Percentiles rank a stretch among this genome's conserved stretches.
Conservation (phyloP, 257 asterid genomes). For the Primulina huaijiensis region DNA sequence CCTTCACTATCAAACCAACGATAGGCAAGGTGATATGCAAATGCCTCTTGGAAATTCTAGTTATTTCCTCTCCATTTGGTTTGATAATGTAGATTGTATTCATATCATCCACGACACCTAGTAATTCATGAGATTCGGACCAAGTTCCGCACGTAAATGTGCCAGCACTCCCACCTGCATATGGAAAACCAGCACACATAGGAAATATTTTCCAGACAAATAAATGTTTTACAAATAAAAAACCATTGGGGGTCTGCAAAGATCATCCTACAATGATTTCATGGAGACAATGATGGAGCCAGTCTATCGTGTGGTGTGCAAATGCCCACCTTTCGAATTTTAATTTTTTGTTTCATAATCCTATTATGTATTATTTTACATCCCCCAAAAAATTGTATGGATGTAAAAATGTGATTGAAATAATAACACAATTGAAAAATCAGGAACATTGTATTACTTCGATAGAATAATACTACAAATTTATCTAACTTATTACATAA, state of each 20-base stretch:
- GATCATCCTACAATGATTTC: slow-evolving; percentile 1
- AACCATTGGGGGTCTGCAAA: slow-evolving; percentile 10
- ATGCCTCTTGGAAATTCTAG: slow-evolving; percentile 67
- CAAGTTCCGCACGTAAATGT: slow-evolving; percentile 71
- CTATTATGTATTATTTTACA: too few species aligned
- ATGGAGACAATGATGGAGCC: too few species aligned
- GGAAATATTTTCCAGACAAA: slow-evolving; percentile 15
- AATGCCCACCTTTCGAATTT: background rate
- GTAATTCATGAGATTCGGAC: slow-evolving; percentile 91
- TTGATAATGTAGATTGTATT: slow-evolving; percentile 64
- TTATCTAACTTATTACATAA: background rate
- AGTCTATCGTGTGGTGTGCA: background rate
- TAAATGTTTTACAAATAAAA: slow-evolving; percentile 20
- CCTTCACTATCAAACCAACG: slow-evolving; percentile 66
- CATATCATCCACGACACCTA: slow-evolving; percentile 81
- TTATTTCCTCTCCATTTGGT: slow-evolving; percentile 89
- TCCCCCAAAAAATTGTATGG: background rate
- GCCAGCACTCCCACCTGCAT: slow-evolving; percentile 55
- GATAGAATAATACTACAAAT: too few species aligned
- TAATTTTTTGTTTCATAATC: background rate
- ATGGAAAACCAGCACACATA: slow-evolving; percentile 27
- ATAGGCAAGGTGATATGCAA: slow-evolving; percentile 61
- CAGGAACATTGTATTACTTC: too few species aligned
- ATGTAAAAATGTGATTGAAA: too few species aligned
- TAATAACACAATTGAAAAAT: too few species aligned